A percentile compares a stretch with the other conserved stretches of the same genome.
These are phyloP conservation scores for Penicillium sp. DNA, from an alignment of 2,329 filamentous ascomycete genomes.

Conservation along the genomic window DNA sequence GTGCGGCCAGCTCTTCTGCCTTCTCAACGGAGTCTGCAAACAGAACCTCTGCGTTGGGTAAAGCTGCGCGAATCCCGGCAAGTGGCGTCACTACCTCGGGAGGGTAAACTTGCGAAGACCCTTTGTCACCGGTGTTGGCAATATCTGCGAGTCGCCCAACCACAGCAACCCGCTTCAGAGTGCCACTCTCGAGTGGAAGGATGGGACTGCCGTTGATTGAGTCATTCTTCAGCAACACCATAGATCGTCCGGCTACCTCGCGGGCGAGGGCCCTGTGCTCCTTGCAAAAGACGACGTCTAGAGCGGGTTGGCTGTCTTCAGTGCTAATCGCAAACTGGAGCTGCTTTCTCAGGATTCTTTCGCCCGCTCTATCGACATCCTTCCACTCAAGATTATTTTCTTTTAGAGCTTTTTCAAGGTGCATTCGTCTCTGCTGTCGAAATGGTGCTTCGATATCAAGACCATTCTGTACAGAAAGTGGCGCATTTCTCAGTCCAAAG, in stretches of 20 bases:
- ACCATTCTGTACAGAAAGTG: constrained; percentile 13
- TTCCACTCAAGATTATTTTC: constrained; percentile 4
- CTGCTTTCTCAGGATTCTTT: constrained; percentile 11
- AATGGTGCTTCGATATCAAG: constrained; percentile 22
- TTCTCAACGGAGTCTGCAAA: not conserved
- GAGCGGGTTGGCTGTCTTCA: constrained; percentile 1
- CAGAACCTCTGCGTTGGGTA: constrained; percentile 1
- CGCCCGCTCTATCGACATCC: not conserved
- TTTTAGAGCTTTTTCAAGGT: not conserved
- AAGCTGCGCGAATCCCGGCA: constrained; percentile 13
- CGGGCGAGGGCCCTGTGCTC: constrained; percentile 9
- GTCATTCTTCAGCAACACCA: constrained; percentile 17
- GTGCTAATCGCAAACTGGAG: constrained; percentile 1
- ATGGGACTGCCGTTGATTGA: not conserved
- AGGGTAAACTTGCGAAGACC: constrained; percentile 18
- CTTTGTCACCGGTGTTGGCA: constrained; percentile 20
- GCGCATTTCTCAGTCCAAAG: constrained; percentile 19
- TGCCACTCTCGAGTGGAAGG: constrained; percentile 6
- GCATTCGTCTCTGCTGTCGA: constrained; percentile 12
- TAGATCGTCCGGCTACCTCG: constrained; percentile 7
- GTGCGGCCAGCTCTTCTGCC: constrained; percentile 4
- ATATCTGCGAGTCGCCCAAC: constrained; percentile 16
- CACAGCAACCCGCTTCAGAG: constrained; percentile 9
- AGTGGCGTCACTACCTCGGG: constrained; percentile 13
- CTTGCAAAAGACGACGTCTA: constrained; percentile 5